These are phyloP conservation scores for Globisporangium perplexum DNA, from an alignment of 352 stramenopile genomes.

Conservation along the genomic window DNA sequence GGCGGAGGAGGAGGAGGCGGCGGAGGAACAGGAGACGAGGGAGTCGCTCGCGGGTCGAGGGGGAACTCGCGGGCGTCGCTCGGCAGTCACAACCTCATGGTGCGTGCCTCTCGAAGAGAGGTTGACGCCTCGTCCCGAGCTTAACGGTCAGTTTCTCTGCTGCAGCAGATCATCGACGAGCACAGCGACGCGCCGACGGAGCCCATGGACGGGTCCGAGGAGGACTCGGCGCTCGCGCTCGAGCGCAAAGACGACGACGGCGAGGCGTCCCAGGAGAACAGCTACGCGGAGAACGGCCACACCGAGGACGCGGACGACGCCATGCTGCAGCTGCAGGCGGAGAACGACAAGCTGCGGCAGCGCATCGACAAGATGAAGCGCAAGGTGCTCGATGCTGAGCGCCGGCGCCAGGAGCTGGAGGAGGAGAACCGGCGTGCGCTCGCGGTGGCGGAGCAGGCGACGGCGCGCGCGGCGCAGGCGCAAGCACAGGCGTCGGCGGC, in stretches of 20 bases:
- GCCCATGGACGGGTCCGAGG: constrained; percentile 48
- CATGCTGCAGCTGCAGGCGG: constrained; percentile 47
- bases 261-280: constrained; percentile 22
- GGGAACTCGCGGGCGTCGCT: constrained; percentile 39
- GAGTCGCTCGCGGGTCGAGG: constrained; percentile 25
- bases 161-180: constrained; percentile 73
- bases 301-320: constrained; percentile 19
- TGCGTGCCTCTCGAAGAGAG: constrained; percentile 8
- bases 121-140: neutral
- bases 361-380: constrained; percentile 73
- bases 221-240: constrained; percentile 31
- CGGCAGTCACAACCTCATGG: constrained; percentile 41
- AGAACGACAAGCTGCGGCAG: constrained; percentile 73
- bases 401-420: constrained; percentile 43
- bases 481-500: constrained; percentile 8
- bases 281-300: constrained; percentile 3
- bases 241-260: constrained; percentile 35
- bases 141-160: neutral
- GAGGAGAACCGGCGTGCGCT: constrained; percentile 35
- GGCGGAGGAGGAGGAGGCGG: constrained; percentile 20
- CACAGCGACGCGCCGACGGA: constrained; percentile 56
- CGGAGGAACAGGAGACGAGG: constrained; percentile 13
- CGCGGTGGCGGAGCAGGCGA: constrained; percentile 7
- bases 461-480: constrained; percentile 4
- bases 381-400: constrained; percentile 53